Evolutionary conservation across 2,329 filamentous ascomycete genomes (phyloP).

Genomic region (Trichoderma atroviride): DNA sequence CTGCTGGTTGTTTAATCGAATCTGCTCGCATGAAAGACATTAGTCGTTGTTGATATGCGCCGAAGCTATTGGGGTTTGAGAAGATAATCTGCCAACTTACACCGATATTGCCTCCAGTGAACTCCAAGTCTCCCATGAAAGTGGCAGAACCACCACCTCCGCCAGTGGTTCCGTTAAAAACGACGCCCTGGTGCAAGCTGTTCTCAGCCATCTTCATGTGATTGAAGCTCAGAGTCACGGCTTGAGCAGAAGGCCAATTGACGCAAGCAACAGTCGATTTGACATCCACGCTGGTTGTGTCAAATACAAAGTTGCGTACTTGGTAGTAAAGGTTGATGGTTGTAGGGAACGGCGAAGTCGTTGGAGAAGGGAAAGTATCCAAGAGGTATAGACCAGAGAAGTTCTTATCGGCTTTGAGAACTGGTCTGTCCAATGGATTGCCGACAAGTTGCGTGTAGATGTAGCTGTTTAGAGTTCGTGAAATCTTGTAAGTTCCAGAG

Average conservation of each 20-base stretch:
- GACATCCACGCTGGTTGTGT: slow-evolving; percentile 22
- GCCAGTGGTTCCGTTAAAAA: slow-evolving; percentile 27
- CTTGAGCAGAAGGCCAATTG: slow-evolving; percentile 28
- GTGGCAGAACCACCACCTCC: slow-evolving; percentile 28
- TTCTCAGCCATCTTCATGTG: slow-evolving; percentile 25
- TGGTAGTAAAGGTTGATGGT: slow-evolving; percentile 29
- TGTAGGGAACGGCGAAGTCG: slow-evolving; percentile 26
- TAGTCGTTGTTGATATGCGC: background rate
- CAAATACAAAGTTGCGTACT: slow-evolving; percentile 28
- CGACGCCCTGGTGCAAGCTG: slow-evolving; percentile 27
- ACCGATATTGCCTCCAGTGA: slow-evolving; percentile 23
- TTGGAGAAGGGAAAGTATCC: slow-evolving; percentile 26
- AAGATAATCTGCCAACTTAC: background rate
- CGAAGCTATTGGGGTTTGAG: background rate
- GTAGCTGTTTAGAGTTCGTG: slow-evolving; percentile 28
- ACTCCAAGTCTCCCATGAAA: slow-evolving; percentile 27
- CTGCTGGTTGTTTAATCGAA: slow-evolving; percentile 28
- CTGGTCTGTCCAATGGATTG: slow-evolving; percentile 25
- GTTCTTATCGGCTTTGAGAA: slow-evolving; percentile 25
- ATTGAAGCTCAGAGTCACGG: slow-evolving; percentile 27
- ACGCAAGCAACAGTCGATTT: slow-evolving; percentile 25
- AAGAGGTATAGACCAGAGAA: slow-evolving; percentile 26
- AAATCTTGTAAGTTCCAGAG: slow-evolving; percentile 32
- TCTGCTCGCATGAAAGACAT: background rate
- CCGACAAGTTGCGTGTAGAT: slow-evolving; percentile 31